Conservation (phyloP, 2,329 filamentous ascomycete species). For the Alternaria novae-zelandiae region DNA sequence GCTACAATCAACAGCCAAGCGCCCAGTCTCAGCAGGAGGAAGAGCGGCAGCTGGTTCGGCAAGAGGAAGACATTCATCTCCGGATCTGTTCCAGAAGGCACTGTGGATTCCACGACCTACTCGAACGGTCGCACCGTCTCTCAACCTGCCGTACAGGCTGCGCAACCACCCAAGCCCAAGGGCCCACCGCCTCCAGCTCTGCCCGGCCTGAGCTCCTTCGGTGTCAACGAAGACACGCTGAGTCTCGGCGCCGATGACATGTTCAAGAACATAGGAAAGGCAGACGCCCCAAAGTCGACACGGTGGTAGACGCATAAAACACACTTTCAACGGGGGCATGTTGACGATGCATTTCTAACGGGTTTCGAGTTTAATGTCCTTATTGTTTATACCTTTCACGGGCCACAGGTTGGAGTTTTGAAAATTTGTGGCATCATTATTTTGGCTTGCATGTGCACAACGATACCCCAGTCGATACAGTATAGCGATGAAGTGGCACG, state of each 20-base stretch:
- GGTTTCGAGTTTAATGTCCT: conserved; percentile 40
- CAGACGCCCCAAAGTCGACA: conserved; percentile 10
- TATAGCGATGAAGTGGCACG: conserved; percentile 19
- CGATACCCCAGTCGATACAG: conserved; percentile 47
- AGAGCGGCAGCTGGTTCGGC: conserved; percentile 51
- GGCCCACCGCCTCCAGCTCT: conserved; percentile 50
- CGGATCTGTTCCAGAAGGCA: conserved; percentile 43
- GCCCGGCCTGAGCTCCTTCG: conserved; percentile 47
- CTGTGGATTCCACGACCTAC: conserved; percentile 28
- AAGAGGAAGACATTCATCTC: conserved; percentile 46
- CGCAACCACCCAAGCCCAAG: conserved; percentile 32
- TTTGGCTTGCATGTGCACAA: conserved; percentile 46
- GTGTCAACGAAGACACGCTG: conserved; percentile 42
- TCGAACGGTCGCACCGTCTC: conserved; percentile 30
- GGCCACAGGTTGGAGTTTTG: conserved; percentile 34
- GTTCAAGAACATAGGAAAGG: conserved; percentile 47
- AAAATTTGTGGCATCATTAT: conserved; percentile 35
- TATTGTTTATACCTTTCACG: conserved; percentile 29
- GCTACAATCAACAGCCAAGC: conserved; percentile 42
- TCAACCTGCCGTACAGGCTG: conserved; percentile 14
- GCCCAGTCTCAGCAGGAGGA: conserved; percentile 42
- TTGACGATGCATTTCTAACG: conserved; percentile 37
- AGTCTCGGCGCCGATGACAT: conserved; percentile 47
- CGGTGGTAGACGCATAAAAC: conserved; percentile 26
- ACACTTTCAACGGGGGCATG: conserved; percentile 14